A percentile compares a stretch with the other conserved stretches of the same genome.
phyloP scores from a whole-genome alignment of 306 rosid species.

The Dryas octopetala region DNA sequence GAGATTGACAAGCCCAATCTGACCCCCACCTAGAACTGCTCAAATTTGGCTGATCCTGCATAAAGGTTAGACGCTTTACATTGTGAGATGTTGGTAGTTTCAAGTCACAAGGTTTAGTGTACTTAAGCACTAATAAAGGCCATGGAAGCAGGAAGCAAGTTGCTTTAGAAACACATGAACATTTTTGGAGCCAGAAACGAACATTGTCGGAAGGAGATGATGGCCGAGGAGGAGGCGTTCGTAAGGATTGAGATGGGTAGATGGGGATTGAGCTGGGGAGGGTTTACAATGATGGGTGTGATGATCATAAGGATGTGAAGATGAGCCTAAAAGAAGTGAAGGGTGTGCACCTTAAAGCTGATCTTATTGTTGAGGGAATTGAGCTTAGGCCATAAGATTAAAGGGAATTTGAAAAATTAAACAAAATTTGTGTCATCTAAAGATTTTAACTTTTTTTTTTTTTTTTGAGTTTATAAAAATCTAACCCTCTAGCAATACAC shows the following conservation, averaged over 20 bases:
- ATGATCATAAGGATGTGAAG: constrained; percentile 30
- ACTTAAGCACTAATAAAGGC: constrained; percentile 19
- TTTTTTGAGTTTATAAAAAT: too few species aligned
- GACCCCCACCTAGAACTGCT: too few species aligned
- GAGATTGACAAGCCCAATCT: too few species aligned
- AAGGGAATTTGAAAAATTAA: neutral
- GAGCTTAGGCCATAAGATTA: constrained; percentile 51
- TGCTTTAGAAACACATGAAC: neutral
- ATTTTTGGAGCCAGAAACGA: neutral
- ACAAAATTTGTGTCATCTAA: too few species aligned
- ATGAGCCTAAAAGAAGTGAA: constrained; percentile 58
- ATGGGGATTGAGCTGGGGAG: constrained; percentile 63
- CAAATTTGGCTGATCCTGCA: constrained; percentile 46
- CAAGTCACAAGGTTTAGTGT: constrained; percentile 36
- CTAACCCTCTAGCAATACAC: too few species aligned
- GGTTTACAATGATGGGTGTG: constrained; percentile 35
- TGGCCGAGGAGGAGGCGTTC: neutral
- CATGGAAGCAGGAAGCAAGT: neutral
- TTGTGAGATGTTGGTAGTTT: constrained; percentile 47
- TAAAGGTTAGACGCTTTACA: constrained; percentile 53
- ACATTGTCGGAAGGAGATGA: neutral
- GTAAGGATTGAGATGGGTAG: constrained; percentile 50
- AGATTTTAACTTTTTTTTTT: too few species aligned
- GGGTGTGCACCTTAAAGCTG: constrained; percentile 65
- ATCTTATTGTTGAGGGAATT: constrained; percentile 64